These are phyloP conservation scores for Cucurbita moschata DNA, from an alignment of 306 rosid genomes.

Conservation along the genomic window DNA sequence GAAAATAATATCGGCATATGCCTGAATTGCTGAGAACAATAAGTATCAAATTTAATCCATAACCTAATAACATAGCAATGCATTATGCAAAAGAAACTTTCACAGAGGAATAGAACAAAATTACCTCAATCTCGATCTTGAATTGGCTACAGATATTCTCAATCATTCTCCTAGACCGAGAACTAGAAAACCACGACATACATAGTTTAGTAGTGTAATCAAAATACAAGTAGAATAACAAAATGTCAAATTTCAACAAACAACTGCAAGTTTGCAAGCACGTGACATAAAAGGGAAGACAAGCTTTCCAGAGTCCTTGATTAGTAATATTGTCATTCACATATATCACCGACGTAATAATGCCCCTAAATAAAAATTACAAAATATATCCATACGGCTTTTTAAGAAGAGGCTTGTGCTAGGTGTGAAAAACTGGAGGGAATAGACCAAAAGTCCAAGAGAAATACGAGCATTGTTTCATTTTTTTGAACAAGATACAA, in stretches of 20 bases:
- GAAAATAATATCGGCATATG: too few relatives aligned
- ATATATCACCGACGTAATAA: not conserved
- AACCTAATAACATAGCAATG: not conserved
- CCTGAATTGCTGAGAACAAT: not conserved
- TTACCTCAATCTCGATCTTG: conserved; percentile 63
- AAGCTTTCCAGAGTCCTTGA: not conserved
- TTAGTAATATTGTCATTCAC: not conserved
- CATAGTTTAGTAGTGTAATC: not conserved
- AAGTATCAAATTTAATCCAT: not conserved
- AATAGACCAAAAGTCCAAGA: not conserved
- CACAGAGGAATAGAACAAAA: not conserved
- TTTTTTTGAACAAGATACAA: not conserved
- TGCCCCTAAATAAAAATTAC: not conserved
- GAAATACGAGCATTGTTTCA: not conserved
- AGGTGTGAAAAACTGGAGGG: not conserved
- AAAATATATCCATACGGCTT: not conserved
- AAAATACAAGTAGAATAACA: conserved; percentile 2
- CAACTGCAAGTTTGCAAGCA: not conserved
- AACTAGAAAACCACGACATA: conserved; percentile 30
- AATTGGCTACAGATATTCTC: conserved; percentile 48
- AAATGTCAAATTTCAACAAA: not conserved
- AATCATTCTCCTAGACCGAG: conserved; percentile 62
- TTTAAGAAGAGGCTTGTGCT: not conserved
- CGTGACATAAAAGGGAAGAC: not conserved
- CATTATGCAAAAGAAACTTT: not conserved